These are phyloP conservation scores for Candida caryicola DNA, from an alignment of 805 yeast genomes.

Conservation along the genomic window DNA sequence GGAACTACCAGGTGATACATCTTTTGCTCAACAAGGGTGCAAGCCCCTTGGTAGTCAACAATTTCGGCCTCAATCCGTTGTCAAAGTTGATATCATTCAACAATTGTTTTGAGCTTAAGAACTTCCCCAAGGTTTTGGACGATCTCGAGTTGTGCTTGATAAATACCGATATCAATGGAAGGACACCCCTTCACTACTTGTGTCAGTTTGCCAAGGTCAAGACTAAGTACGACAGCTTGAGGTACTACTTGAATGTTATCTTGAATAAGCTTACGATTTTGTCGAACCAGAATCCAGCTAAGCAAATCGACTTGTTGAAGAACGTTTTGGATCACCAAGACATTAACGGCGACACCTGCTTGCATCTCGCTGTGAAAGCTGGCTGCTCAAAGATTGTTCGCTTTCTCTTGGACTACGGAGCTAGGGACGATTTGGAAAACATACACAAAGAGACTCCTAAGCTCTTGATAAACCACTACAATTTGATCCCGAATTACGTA, in stretches of 20 bases:
- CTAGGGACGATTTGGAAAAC: constrained; percentile 52
- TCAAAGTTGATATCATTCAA: constrained; percentile 84
- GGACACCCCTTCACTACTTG: constrained; percentile 85
- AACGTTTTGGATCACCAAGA: constrained; percentile 75
- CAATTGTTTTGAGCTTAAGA: constrained; percentile 76
- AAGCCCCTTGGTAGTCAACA: constrained; percentile 50
- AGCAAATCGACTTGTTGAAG: constrained; percentile 58
- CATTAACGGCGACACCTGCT: constrained; percentile 77
- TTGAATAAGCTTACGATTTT: constrained; percentile 65
- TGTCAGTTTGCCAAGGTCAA: constrained; percentile 65
- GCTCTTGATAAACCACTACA: constrained; percentile 41
- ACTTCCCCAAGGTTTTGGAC: constrained; percentile 77
- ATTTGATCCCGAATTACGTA: constrained; percentile 16
- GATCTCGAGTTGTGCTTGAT: constrained; percentile 73
- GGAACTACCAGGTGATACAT: constrained; percentile 73
- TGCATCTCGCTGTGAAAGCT: constrained; percentile 69
- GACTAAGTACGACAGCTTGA: constrained; percentile 71
- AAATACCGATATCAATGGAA: constrained; percentile 67
- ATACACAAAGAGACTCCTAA: constrained; percentile 44
- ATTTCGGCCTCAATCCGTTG: constrained; percentile 79
- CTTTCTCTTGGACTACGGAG: constrained; percentile 82
- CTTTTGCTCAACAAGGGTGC: constrained; percentile 76
- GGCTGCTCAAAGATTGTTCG: constrained; percentile 75
- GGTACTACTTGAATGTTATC: constrained; percentile 76
- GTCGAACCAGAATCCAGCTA: constrained; percentile 31